These are phyloP conservation scores for Nakazawaea ishiwadae DNA, from an alignment of 805 yeast genomes.

Conservation along the genomic window DNA sequence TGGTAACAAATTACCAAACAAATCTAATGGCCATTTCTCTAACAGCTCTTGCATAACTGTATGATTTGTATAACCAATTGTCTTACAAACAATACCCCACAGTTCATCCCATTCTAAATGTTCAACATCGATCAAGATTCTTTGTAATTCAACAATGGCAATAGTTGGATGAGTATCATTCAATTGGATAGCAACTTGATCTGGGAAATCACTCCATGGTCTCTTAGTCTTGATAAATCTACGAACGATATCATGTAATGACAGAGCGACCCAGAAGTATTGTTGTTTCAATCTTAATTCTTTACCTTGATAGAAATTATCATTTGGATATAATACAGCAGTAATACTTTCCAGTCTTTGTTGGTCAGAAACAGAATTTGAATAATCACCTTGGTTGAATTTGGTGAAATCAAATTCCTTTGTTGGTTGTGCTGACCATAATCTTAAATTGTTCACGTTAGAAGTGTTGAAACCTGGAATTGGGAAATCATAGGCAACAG, in stretches of 20 bases:
- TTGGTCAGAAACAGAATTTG: conserved; percentile 76
- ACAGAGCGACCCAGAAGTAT: conserved; percentile 95
- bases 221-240: conserved; percentile 76
- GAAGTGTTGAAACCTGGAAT: conserved; percentile 84
- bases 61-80: conserved; percentile 92
- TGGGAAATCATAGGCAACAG: conserved; percentile 89
- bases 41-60: conserved; percentile 94
- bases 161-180: conserved; percentile 94
- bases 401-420: conserved; percentile 87
- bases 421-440: conserved; percentile 90
- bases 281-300: conserved; percentile 92
- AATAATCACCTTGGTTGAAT: conserved; percentile 89
- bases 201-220: conserved; percentile 81
- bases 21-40: conserved; percentile 91
- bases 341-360: conserved; percentile 90
- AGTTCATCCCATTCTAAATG: conserved; percentile 78
- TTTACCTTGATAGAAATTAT: conserved; percentile 86
- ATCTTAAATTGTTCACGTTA: conserved; percentile 82
- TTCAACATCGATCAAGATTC: conserved; percentile 82
- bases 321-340: conserved; percentile 90
- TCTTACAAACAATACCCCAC: conserved; percentile 74
- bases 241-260: conserved; percentile 85
- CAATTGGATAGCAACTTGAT: conserved; percentile 84
- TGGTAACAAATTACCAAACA: conserved; percentile 75
- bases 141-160: conserved; percentile 84